Evolutionary conservation across 805 yeast genomes (phyloP).

Genomic region (Cyberlindnera japonica): DNA sequence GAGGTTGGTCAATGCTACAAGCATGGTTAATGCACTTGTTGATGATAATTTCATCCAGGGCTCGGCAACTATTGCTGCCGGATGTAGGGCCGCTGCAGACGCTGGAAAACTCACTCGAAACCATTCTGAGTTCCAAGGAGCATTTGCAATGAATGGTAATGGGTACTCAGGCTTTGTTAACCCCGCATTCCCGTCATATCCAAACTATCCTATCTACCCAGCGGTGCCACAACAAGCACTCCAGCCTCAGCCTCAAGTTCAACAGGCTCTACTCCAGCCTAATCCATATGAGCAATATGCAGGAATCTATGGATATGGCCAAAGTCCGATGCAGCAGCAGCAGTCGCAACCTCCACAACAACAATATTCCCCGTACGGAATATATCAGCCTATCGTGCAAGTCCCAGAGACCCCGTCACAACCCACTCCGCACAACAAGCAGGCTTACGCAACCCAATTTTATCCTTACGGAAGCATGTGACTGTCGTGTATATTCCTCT

Average conservation of each 20-base stretch:
- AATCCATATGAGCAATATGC: conserved; percentile 5
- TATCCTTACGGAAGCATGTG: neutral
- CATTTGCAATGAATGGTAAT: too few relatives aligned
- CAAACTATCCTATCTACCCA: conserved; percentile 8
- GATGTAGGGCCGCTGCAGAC: too few relatives aligned
- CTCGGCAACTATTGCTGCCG: too few relatives aligned
- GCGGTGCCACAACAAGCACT: neutral
- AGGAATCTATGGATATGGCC: conserved; percentile 5
- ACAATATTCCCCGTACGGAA: neutral
- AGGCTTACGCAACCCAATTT: neutral
- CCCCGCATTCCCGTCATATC: conserved; percentile 8
- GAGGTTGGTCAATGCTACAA: neutral
- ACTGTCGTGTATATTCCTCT: neutral
- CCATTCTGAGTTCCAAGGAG: too few relatives aligned
- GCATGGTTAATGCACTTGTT: neutral
- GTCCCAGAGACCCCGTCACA: conserved; percentile 15
- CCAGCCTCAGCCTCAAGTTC: neutral
- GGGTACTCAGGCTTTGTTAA: too few relatives aligned
- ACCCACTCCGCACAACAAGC: neutral
- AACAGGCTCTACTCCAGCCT: neutral
- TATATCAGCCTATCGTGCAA: conserved; percentile 7
- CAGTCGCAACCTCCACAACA: neutral
- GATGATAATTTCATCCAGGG: neutral
- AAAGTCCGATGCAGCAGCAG: too few relatives aligned
- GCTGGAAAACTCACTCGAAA: too few relatives aligned